These are phyloP conservation scores for Zygoascus bituminiphila DNA, from an alignment of 805 yeast species.

Conservation along the genomic window DNA sequence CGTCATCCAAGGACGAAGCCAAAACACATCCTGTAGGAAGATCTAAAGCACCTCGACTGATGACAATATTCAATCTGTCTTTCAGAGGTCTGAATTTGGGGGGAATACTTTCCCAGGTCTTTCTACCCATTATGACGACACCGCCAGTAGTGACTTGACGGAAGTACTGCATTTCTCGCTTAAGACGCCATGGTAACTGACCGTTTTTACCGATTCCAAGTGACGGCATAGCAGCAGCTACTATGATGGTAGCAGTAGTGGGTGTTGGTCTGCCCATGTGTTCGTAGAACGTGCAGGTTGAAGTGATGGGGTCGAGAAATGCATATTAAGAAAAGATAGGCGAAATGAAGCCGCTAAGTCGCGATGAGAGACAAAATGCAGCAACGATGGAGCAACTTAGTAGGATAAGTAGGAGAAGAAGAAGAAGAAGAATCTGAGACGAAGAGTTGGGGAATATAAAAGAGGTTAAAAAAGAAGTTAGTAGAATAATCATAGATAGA, in stretches of 20 bases:
- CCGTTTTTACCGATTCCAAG: conserved; percentile 83
- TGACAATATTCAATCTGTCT: conserved; percentile 62
- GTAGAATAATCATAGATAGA: no score
- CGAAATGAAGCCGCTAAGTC: no score
- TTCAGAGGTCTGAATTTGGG: conserved; percentile 73
- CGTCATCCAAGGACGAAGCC: conserved; percentile 38
- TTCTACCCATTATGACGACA: conserved; percentile 85
- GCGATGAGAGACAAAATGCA: no score
- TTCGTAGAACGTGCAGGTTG: no score
- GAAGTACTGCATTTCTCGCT: conserved; percentile 80
- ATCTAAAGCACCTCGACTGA: conserved; percentile 41
- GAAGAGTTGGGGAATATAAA: no score
- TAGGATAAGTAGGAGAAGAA: no score
- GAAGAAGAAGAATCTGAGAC: no score
- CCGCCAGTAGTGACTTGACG: conserved; percentile 53
- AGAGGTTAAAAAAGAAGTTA: no score
- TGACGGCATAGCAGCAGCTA: conserved; percentile 76
- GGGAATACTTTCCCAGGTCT: conserved; percentile 95
- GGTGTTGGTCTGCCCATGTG: background rate
- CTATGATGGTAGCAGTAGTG: conserved; percentile 55
- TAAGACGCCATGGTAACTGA: conserved; percentile 77
- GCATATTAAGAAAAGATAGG: no score
- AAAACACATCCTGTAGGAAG: conserved; percentile 21
- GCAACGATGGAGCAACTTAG: no score
- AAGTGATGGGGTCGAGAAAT: no score